phyloP scores from a whole-genome alignment of 257 asterid species.

The Lycium ferocissimum region DNA sequence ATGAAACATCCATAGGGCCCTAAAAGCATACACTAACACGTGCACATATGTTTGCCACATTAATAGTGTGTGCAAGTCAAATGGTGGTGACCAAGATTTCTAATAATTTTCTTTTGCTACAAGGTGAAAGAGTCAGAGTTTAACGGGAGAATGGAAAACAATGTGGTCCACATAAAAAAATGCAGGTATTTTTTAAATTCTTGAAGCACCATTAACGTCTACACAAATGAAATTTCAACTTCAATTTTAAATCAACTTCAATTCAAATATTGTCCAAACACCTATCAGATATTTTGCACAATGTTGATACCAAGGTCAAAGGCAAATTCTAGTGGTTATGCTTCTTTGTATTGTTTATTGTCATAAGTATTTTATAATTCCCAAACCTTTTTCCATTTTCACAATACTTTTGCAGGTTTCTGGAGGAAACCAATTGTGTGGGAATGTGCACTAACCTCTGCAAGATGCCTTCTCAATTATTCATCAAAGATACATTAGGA shows the following conservation, averaged over 20 bases:
- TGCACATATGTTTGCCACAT: slow-evolving; percentile 11
- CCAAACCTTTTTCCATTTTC: background rate
- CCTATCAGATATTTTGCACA: background rate
- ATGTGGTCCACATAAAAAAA: slow-evolving; percentile 77
- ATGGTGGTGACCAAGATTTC: background rate
- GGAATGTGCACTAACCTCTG: slow-evolving; percentile 97
- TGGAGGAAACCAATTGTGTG: slow-evolving; percentile 93
- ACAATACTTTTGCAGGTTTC: slow-evolving; percentile 53
- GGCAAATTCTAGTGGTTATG: slow-evolving; percentile 13
- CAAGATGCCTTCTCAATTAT: slow-evolving; percentile 87
- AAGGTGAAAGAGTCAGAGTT: slow-evolving; percentile 81
- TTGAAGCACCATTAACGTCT: background rate
- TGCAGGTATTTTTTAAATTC: slow-evolving; percentile 69
- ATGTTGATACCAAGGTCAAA: background rate
- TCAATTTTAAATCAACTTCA: background rate
- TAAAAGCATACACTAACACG: background rate
- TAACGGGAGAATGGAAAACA: slow-evolving; percentile 70
- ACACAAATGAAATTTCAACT: too few species aligned
- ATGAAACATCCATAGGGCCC: background rate
- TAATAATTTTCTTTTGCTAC: background rate
- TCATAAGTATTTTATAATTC: background rate
- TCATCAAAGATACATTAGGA: slow-evolving; percentile 85
- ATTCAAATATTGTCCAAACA: background rate
- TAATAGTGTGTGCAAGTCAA: background rate
- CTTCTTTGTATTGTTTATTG: slow-evolving; percentile 17